Base-by-base conservation (phyloP, 768 basidiomycete genomes). In the Leucosporidium scottii region DNA sequence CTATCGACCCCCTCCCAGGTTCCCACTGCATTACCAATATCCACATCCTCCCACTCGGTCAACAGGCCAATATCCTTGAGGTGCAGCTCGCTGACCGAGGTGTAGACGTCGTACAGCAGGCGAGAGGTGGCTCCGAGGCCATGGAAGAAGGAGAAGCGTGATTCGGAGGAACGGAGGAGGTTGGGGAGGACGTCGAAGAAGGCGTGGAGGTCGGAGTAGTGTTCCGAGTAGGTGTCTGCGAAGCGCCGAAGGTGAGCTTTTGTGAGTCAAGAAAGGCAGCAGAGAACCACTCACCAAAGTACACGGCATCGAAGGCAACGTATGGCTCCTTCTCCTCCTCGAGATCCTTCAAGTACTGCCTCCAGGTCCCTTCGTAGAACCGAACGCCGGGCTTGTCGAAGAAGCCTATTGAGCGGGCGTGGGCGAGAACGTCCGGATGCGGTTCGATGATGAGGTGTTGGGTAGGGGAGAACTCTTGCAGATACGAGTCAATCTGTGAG, bases 101-200 rank as follows among this genome's bases (percentile, higher is more conserved):
- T 90, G 76, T 91, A 94, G 12, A 97, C 89, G 74, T 96, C 91
- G 77, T 96, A 72, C 55, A 73, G 61, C 12, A 28, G 80, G 87
- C 77, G 75, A 89, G 91, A 92, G 12, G 92, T 97, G 36, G 93
- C 94, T 21, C 91, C 96, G 13, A 99, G 83, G 18, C 96, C 96
- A 75, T 99, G 91, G 83, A 98, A 99, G 79, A 98, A 99, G 68
- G 91, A 88, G 76, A 74, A 67, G 61, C 51, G 93, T 90, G 21
- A 85, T 4, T 21, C 21, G 13, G 61, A 82, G n/a, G 88, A 87
- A 20, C 58, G 60, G 39, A 72, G 54, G 7, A 99, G 81, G 73
- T 88, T 82, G 4, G 90, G 91, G 3, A 96, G 78, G 55, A 83
- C 80, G 63, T 86, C 85, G 78, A 99, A 97, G 79, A 98, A 94